phyloP scores from a whole-genome alignment of 208 protist species.

The Trypanosoma platydactyli region DNA sequence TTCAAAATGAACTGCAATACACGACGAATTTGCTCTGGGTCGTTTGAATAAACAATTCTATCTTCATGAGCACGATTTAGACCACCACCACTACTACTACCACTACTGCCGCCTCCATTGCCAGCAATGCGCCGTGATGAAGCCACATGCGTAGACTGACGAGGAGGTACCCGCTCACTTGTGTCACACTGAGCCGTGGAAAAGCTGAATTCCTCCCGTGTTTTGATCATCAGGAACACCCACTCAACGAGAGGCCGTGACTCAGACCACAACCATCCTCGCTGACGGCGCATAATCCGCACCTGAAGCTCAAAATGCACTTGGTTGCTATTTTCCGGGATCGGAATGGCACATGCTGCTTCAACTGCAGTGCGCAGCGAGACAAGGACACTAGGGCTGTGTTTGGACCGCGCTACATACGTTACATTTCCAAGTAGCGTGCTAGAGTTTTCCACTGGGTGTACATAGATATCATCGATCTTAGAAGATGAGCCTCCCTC shows the following conservation, averaged over 20 bases:
- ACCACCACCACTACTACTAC: neutral
- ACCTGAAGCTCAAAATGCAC: conserved; percentile 33
- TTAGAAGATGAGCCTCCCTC: neutral
- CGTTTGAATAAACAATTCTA: conserved; percentile 49
- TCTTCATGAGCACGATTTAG: conserved; percentile 11
- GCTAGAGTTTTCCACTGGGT: conserved; percentile 28
- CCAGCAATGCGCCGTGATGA: neutral
- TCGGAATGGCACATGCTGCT: conserved; percentile 22
- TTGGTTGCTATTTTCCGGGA: conserved; percentile 29
- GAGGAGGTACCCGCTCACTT: neutral
- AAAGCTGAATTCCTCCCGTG: conserved; percentile 28
- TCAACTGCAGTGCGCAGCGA: conserved; percentile 22
- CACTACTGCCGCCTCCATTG: neutral
- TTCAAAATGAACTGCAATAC: conserved; percentile 75
- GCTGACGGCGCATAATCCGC: conserved; percentile 25
- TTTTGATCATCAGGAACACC: conserved; percentile 36
- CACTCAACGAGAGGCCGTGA: conserved; percentile 32
- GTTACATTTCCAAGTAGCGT: conserved; percentile 33
- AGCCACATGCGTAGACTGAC: neutral
- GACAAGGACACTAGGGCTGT: conserved; percentile 26
- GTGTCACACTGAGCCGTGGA: neutral
- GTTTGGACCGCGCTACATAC: conserved; percentile 27
- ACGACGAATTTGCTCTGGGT: conserved; percentile 58
- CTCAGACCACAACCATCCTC: conserved; percentile 28
- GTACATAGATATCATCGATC: conserved; percentile 21